Base-by-base conservation (phyloP, 2,329 filamentous ascomycete species). In the Trichoderma afroharzianum region DNA sequence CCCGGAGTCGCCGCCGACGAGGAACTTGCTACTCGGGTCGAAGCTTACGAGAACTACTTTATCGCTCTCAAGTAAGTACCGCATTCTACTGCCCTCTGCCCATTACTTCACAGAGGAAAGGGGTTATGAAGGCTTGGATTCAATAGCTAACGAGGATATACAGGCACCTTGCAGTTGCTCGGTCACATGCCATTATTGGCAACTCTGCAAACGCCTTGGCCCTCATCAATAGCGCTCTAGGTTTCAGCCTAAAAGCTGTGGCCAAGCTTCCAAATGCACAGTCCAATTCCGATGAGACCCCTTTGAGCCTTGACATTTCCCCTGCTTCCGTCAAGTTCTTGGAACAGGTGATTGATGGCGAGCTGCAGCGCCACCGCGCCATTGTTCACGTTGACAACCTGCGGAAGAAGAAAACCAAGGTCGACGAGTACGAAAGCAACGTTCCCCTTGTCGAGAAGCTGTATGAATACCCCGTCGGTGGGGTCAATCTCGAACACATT, bases 1-100 rank as follows among this genome's bases (percentile, higher is more conserved):
- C 92, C 94, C 3, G 96, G 96, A 81, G 93, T 98, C 21, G 94
- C 94, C 43, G 92, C 94, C 55, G 96, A 99, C 77, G 87, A 90
- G 53, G 85, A 83, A 18, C 92, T 99, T 74, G 85, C 94, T 5
- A 83, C 87, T 59, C 93, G 96, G 79, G 84, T 99, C n/a, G 89
- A 93, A 70, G 90, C 90, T 39, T 95, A 93, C 75, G 86, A 88
- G 43, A 86, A 88, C 72, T 98, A 98, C 82, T 99, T 98, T 83
- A 89, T 91, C 73, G 93, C 96, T 11, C 85, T 98, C 70, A 97
- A 95, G 91, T 95, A 85, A 79, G 88, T 81, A 53, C 32, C n/a
- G 8, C 33, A 28, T 33, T 36, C 11, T 14, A 21, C 7, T 12
- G 26, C 9, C 18, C n/a, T 28, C 15, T 6, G 24, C 24, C 18